Percentiles rank a stretch among this genome's conserved stretches.
phyloP scores from a whole-genome alignment of 1,139 yeast genomes.

The Suhomyces bolitotheri region DNA sequence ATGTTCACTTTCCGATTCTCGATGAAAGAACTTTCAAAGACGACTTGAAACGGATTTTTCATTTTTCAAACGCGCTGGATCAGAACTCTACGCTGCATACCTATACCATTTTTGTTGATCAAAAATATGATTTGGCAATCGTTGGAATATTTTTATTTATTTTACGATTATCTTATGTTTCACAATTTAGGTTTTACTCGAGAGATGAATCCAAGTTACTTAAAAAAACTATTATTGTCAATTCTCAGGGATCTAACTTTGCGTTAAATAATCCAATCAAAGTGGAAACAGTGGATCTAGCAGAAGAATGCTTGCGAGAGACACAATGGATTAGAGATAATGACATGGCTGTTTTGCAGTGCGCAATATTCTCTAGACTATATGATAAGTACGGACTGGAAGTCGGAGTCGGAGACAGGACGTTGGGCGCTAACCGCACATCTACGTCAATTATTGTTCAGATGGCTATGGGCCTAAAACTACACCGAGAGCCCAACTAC shows the following conservation, averaged over 20 bases:
- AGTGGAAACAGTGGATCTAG: slow-evolving; percentile 19
- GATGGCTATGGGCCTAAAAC: slow-evolving; percentile 15
- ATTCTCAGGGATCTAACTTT: slow-evolving; percentile 2
- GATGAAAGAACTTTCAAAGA: slow-evolving; percentile 13
- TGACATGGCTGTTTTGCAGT: slow-evolving; percentile 21
- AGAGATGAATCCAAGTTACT: background rate
- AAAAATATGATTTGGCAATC: slow-evolving; percentile 13
- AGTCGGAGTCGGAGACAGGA: slow-evolving; percentile 30
- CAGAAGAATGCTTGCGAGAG: slow-evolving; percentile 19
- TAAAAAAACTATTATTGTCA: slow-evolving; percentile 2
- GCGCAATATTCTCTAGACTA: slow-evolving; percentile 22
- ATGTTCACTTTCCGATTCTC: slow-evolving; percentile 15
- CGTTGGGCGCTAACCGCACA: slow-evolving; percentile 15
- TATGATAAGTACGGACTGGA: slow-evolving; percentile 34
- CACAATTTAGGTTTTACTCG: slow-evolving; percentile 11
- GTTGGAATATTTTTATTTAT: slow-evolving; percentile 12
- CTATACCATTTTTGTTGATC: slow-evolving; percentile 4
- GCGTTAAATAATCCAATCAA: slow-evolving; percentile 20
- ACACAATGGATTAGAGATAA: slow-evolving; percentile 15
- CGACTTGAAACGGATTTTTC: slow-evolving; percentile 13
- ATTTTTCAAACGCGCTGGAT: slow-evolving; percentile 1
- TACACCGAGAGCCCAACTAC: slow-evolving; percentile 19
- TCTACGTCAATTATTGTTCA: slow-evolving; percentile 16
- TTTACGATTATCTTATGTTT: slow-evolving; percentile 13
- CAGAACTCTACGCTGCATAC: background rate